Conservation (phyloP, 2,329 filamentous ascomycete species). For the Huntiella decipiens region DNA sequence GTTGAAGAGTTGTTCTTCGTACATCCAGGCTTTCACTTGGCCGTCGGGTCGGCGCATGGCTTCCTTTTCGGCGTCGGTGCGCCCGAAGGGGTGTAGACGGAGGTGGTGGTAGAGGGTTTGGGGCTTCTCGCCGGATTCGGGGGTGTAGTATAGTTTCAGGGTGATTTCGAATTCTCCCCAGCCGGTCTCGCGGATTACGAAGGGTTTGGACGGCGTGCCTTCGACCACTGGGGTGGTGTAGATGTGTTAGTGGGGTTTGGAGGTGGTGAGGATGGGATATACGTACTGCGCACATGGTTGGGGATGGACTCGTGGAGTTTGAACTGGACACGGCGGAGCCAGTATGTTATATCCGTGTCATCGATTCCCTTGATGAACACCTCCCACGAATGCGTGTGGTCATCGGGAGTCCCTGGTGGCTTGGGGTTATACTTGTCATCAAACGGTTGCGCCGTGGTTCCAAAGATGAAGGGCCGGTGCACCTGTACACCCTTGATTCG, state of each 20-base stretch:
- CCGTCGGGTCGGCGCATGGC: conserved; percentile 36
- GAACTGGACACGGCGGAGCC: conserved; percentile 93
- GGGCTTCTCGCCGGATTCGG: conserved; percentile 77
- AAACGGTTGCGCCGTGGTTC: conserved; percentile 62
- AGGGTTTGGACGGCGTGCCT: conserved; percentile 46
- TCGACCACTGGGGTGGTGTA: conserved; percentile 39
- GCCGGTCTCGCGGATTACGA: conserved; percentile 77
- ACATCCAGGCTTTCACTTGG: conserved; percentile 58
- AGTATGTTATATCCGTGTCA: conserved; percentile 80
- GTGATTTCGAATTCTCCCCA: conserved; percentile 98
- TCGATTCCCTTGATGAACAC: conserved; percentile 86
- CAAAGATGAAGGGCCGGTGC: conserved; percentile 50
- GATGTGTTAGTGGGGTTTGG: background rate
- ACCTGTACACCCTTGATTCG: conserved; percentile 48
- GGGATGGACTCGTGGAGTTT: conserved; percentile 95
- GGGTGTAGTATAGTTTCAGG: conserved; percentile 82
- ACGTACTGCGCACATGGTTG: conserved; percentile 61
- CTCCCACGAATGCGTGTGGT: conserved; percentile 93
- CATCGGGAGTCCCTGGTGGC: conserved; percentile 56
- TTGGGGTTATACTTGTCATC: conserved; percentile 61
- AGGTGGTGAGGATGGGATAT: background rate
- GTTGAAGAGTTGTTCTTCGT: conserved; percentile 94
- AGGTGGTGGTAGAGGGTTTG: conserved; percentile 90
- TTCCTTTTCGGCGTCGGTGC: conserved; percentile 55
- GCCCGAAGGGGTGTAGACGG: conserved; percentile 75